Evolutionary conservation across 2,329 filamentous ascomycete species (phyloP).

Genomic region (Zymoseptoria passerinii): DNA sequence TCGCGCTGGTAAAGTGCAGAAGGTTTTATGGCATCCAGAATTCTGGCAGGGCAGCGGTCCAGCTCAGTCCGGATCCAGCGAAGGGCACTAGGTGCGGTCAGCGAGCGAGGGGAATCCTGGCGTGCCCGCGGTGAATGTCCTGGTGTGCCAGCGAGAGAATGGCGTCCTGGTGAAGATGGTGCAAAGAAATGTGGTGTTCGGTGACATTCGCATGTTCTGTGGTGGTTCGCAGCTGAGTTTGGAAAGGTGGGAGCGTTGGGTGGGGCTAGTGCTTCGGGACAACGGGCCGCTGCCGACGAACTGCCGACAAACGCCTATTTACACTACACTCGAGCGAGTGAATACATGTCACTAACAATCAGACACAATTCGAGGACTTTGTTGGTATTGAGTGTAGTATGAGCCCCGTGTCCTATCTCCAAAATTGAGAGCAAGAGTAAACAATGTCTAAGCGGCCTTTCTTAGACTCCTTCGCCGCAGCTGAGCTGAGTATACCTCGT

Average conservation of each 20-base stretch:
- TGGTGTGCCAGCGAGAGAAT: not conserved
- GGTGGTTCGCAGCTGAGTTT: not conserved
- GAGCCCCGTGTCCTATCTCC: no score
- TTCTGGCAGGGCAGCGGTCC: not conserved
- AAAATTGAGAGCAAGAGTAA: not conserved
- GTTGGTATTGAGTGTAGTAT: not conserved
- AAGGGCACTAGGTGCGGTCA: not conserved
- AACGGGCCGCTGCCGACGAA: not conserved
- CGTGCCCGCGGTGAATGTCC: not conserved
- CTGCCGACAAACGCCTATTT: not conserved
- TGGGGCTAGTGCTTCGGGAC: not conserved
- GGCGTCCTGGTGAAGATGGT: not conserved
- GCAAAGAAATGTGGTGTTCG: not conserved
- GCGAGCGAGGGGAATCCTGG: not conserved
- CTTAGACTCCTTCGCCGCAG: not conserved
- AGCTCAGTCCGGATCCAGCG: not conserved
- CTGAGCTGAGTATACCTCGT: not conserved
- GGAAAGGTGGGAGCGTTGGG: not conserved
- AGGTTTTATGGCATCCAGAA: not conserved
- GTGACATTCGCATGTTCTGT: not conserved
- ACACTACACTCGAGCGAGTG: no score
- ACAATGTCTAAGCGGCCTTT: not conserved
- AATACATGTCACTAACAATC: not conserved
- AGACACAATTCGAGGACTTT: not conserved
- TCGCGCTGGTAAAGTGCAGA: not conserved